phyloP scores from a whole-genome alignment of 2,329 filamentous ascomycete genomes.

The Calonectria fujianensis region DNA sequence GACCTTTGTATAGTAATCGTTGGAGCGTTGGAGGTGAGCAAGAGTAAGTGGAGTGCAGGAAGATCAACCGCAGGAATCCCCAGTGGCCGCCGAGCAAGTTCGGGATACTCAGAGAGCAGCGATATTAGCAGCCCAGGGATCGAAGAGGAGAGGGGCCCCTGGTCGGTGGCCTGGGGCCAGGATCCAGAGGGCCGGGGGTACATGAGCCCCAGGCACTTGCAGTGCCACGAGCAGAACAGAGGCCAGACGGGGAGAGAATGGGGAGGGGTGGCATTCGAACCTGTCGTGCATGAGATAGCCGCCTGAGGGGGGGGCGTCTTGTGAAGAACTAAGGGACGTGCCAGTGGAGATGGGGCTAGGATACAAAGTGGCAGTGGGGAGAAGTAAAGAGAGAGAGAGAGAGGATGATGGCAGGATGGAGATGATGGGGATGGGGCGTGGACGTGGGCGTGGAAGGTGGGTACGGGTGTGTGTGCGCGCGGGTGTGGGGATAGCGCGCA shows the following conservation, averaged over 20 bases:
- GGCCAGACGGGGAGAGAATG: conserved; percentile 36
- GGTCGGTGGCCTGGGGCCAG: conserved; percentile 32
- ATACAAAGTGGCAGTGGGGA: background rate
- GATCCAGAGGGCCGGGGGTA: conserved; percentile 43
- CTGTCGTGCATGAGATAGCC: conserved; percentile 59
- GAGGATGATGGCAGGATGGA: conserved; percentile 36
- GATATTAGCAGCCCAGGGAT: conserved; percentile 52
- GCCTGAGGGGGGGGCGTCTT: conserved; percentile 45
- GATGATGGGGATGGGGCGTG: background rate
- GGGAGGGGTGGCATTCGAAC: conserved; percentile 46
- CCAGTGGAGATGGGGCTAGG: conserved; percentile 49
- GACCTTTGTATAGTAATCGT: conserved; percentile 55
- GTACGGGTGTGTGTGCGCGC: background rate
- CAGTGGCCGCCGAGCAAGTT: conserved; percentile 44
- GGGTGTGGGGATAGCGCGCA: conserved; percentile 4
- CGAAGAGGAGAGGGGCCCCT: conserved; percentile 40
- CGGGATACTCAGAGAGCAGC: conserved; percentile 44
- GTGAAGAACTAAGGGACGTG: conserved; percentile 46
- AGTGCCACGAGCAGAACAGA: conserved; percentile 42
- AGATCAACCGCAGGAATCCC: conserved; percentile 38
- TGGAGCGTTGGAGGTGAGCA: conserved; percentile 50
- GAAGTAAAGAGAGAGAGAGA: conserved; percentile 42
- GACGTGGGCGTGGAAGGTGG: background rate
- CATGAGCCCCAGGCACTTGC: conserved; percentile 47
- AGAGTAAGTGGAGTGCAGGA: conserved; percentile 52